A percentile compares a stretch with the other conserved stretches of the same genome.
Evolutionary conservation across 176 grass and related monocot species (phyloP).

Genomic region (Triticum aestivum): IWGSC_CS_RefSeq_v2.1 NC_057799.1:123401496-123401995

Average conservation of each 20-base stretch:
- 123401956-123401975: constrained; percentile 30
- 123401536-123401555: not conserved
- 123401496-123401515: constrained; percentile 25
- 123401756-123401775: not conserved
- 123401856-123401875: not conserved
- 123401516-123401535: not conserved
- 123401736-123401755: not conserved
- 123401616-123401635: not conserved
- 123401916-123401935: not conserved
- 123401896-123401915: not conserved
- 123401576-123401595: not conserved
- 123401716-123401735: not conserved
- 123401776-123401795: not conserved
- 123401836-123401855: not conserved
- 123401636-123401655: not conserved
- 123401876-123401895: not conserved
- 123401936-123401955: not conserved
- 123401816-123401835: not conserved
- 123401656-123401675: not conserved
- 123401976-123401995: constrained; percentile 21
- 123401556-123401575: not conserved
- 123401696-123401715: not conserved
- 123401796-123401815: not conserved
- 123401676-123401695: not conserved
- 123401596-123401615: not conserved